Conservation (phyloP, 306 rosid genomes). For the Corylus americana region DNA sequence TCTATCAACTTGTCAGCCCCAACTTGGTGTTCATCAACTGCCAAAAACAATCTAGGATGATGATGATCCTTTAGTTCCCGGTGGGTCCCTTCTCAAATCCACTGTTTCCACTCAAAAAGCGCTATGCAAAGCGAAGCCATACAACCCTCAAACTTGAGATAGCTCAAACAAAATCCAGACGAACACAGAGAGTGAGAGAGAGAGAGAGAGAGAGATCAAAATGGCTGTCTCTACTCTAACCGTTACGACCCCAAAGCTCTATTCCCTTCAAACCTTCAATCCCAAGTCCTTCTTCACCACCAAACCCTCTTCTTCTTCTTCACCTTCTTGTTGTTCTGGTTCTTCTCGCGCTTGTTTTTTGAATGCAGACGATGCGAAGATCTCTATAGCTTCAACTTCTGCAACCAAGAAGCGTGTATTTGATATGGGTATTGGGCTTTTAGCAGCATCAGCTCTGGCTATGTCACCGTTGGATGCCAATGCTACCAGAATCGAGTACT, state of each 20-base stretch:
- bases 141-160: conserved; percentile 16
- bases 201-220: neutral
- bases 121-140: conserved; percentile 25
- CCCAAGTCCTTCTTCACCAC: conserved; percentile 10
- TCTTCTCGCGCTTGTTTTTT: conserved; percentile 31
- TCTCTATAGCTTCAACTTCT: conserved; percentile 22
- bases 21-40: too few relatives aligned
- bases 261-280: conserved; percentile 14
- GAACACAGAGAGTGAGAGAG: neutral
- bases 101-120: neutral
- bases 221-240: conserved; percentile 61
- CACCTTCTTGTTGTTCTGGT: conserved; percentile 21
- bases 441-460: conserved; percentile 63
- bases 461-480: conserved; percentile 70
- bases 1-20: too few relatives aligned
- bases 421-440: conserved; percentile 60
- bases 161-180: conserved; percentile 7
- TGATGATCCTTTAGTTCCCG: too few relatives aligned
- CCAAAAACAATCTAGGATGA: too few relatives aligned
- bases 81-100: conserved; percentile 39
- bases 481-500: conserved; percentile 89
- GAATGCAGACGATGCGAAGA: conserved; percentile 27
- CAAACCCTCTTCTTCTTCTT: neutral
- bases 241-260: conserved; percentile 33
- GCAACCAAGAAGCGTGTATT: conserved; percentile 32